Conservation (phyloP, 1,139 yeast species). For the Saccharomycopsis phalli region DNA sequence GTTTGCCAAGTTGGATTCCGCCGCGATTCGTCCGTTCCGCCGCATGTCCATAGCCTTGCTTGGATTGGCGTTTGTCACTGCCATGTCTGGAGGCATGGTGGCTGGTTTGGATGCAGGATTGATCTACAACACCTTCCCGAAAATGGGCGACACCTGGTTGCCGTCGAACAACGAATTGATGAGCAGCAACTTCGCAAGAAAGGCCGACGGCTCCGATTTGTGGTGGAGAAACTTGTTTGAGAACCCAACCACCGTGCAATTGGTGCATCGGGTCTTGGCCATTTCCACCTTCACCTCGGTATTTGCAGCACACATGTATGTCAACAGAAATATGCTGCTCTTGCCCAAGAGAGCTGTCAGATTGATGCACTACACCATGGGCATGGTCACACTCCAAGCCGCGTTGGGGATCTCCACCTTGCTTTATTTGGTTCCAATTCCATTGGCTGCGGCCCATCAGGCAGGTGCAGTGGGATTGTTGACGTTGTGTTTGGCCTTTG, state of each 20-base stretch:
- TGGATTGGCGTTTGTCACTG: slow-evolving; percentile 70
- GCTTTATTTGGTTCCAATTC: slow-evolving; percentile 82
- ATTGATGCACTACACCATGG: slow-evolving; percentile 64
- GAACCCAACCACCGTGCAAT: slow-evolving; percentile 93
- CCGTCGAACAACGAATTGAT: slow-evolving; percentile 71
- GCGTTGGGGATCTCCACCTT: slow-evolving; percentile 79
- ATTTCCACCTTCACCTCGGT: slow-evolving; percentile 68
- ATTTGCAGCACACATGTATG: slow-evolving; percentile 56
- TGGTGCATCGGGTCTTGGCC: slow-evolving; percentile 83
- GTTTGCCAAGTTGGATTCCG: slow-evolving; percentile 47
- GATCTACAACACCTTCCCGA: slow-evolving; percentile 93
- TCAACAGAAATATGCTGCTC: slow-evolving; percentile 43
- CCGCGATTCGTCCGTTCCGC: slow-evolving; percentile 51
- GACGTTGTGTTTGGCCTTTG: slow-evolving; percentile 65
- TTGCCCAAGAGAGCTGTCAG: slow-evolving; percentile 56
- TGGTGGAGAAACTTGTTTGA: slow-evolving; percentile 91
- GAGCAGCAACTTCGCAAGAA: slow-evolving; percentile 64
- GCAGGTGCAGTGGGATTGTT: slow-evolving; percentile 91
- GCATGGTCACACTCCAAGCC: slow-evolving; percentile 75
- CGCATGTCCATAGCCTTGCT: slow-evolving; percentile 46
- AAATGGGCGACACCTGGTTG: slow-evolving; percentile 63
- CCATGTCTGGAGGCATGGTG: slow-evolving; percentile 96
- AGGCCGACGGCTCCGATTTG: slow-evolving; percentile 59
- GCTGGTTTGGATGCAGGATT: slow-evolving; percentile 98
- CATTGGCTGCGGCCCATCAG: slow-evolving; percentile 92